Base-by-base conservation (phyloP, 2,329 filamentous ascomycete species). In the Cryphonectria parasitica region DNA sequence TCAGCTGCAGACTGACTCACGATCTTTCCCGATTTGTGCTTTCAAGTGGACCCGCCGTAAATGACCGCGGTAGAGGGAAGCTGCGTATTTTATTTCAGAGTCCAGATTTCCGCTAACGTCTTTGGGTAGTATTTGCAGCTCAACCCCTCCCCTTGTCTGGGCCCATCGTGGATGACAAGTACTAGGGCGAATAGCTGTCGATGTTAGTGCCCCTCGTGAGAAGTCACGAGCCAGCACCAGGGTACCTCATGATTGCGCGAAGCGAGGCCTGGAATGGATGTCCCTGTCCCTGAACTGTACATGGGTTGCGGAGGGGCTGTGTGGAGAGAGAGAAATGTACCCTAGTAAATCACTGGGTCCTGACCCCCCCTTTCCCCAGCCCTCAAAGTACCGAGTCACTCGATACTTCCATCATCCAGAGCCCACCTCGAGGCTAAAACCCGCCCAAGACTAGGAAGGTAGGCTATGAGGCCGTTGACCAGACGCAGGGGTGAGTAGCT, bases 21-120 rank as follows among this genome's bases (percentile, higher is more conserved):
- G 60, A 69, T 65, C 70, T 69, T 62, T 72, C 52, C 70, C 70
- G 41, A 67, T 72, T 70, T 61, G 64, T 58, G 70, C 64, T 25
- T 52, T 43, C 54, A 19, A 15, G 52, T 60, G 65, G 65, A 45
- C 39, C 65, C 54, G 25, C 54, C 65, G 65, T 61, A 61, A 39
- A 49, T 65, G 39, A 49, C 41, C 63, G n/a, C 4, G 63, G 39
- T 19, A 45, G 63, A 43, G 61, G 41, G 11, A 25, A 39, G 61
- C 28, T 45, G 64, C 64, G 64, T 28, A 45, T 60, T 60, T 43
- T 43, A 31, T 34, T 2, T n/a, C 7, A 15, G 41, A 25, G 64
- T 39, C 45, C 19, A 49, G 45, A 7, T 3, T 3, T 4, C 25
- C 2, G n/a, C 31, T 66, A 66, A 36, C 52, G 36, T 8, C 3